A percentile compares a stretch with the other conserved stretches of the same genome.
These are phyloP conservation scores for Amphibolis antarctica DNA, from an alignment of 106 monocot genomes.

Conservation along the genomic window DNA sequence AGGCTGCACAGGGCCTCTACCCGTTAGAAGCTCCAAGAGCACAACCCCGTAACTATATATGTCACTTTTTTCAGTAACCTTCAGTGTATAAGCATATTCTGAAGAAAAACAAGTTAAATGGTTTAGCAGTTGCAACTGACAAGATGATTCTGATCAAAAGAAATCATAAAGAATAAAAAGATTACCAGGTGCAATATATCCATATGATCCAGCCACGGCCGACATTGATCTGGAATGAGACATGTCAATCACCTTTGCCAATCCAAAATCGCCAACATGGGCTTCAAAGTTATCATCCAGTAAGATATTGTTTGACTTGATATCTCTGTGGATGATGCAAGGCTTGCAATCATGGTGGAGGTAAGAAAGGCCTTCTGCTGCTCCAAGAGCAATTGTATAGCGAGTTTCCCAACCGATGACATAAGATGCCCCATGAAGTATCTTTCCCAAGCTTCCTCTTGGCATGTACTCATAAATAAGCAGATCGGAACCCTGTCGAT, in stretches of 20 bases:
- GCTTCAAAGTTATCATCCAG: slow-evolving; percentile 91
- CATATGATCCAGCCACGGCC: slow-evolving; percentile 93
- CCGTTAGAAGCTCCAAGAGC: slow-evolving; percentile 78
- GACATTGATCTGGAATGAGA: slow-evolving; percentile 89
- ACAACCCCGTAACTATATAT: slow-evolving; percentile 95
- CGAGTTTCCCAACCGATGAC: slow-evolving; percentile 67
- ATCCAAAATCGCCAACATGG: slow-evolving; percentile 95
- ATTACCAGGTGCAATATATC: slow-evolving; percentile 96
- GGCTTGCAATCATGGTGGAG: slow-evolving; percentile 96
- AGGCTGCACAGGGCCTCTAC: slow-evolving; percentile 81
- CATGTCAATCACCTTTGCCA: slow-evolving; percentile 91
- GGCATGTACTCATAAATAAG: slow-evolving; percentile 93
- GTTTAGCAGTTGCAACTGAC: too few relatives aligned
- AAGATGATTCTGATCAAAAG: background rate
- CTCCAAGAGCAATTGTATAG: slow-evolving; percentile 70
- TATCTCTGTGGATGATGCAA: slow-evolving; percentile 84
- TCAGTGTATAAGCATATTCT: slow-evolving; percentile 99
- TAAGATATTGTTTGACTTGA: slow-evolving; percentile 92
- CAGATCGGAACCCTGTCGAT: slow-evolving; percentile 70
- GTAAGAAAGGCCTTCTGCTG: slow-evolving; percentile 89
- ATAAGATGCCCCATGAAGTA: slow-evolving; percentile 43
- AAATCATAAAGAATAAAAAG: background rate
- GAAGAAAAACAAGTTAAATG: slow-evolving; percentile 6
- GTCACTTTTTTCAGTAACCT: slow-evolving; percentile 91
- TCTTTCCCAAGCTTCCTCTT: slow-evolving; percentile 79